Base-by-base conservation (phyloP, 257 asterid species). In the Solanum sitiens region DNA sequence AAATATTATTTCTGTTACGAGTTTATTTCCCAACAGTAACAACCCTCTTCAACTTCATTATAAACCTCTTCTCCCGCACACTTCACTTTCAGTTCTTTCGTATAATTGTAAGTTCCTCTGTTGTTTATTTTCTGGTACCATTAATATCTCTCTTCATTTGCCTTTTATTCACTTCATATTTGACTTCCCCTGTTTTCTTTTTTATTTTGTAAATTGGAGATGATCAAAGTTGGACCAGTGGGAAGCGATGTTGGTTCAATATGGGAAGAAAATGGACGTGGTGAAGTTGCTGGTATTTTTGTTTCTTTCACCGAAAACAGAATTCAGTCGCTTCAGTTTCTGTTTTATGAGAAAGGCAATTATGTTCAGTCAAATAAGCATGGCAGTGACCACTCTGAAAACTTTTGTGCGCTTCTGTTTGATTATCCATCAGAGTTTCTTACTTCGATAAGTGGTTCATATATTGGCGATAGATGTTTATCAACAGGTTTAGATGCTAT, bases 231-330 rank as follows among this genome's bases (percentile, higher is more conserved):
- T 79, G 84, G 65, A 2, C 67, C 85, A 79, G 67, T 1, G 14
- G 67, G 40, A 45, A 16, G 13, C 7, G 3, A 4, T 39, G 11
- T 6, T 3, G n/a, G 15, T 4, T 4, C 40, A 2, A 4, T 27
- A 15, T 79, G 85, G 85, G 40, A 25, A 25, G 67, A 45, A 45
- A 27, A 45, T 23, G 84, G 84, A 79, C 67, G 65, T 8, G 14
- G 47, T 5, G 9, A 79, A 79, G 85, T 79, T 44, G 85, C 9
- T 30, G 85, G 67, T 11, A 45, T 79, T 79, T 3, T 7, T 45
- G 40, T 79, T 47, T 4, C 65, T 14, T 79, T 16, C 2, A 10
- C 0, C 27, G 0, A 45, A 14, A 0, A 25, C 27, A 4, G 0
- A 2, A 32, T 79, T 44, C 6, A 25, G 7, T 4, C 84, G 11